Conservation (phyloP, 352 stramenopile genomes). For the Pythium scleroteichum region DNA sequence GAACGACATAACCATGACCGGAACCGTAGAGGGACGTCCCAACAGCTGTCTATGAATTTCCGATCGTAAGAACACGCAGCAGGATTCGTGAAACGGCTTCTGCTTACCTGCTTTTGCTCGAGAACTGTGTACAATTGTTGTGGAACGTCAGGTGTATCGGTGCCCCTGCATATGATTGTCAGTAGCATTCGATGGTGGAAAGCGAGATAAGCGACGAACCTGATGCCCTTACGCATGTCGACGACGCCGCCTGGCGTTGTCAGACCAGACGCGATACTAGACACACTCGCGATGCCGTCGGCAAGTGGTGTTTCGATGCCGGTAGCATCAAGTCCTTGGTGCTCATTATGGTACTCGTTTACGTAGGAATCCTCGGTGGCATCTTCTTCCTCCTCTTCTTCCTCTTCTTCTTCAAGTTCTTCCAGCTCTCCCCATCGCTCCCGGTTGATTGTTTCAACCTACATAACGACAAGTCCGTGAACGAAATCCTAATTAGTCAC, state of each 20-base stretch:
- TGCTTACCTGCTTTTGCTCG: slow-evolving; percentile 67
- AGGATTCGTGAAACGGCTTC: neutral
- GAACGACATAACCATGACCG: slow-evolving; percentile 72
- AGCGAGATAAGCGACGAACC: slow-evolving; percentile 31
- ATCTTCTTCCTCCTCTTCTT: slow-evolving; percentile 48
- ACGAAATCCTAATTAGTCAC: neutral
- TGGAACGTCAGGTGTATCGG: slow-evolving; percentile 54
- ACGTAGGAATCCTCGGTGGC: slow-evolving; percentile 28
- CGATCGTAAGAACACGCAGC: neutral
- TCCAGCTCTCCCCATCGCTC: slow-evolving; percentile 76
- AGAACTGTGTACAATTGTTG: slow-evolving; percentile 82
- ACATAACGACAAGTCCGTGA: neutral
- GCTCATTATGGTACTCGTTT: slow-evolving; percentile 31
- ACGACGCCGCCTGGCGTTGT: slow-evolving; percentile 67
- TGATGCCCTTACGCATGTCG: slow-evolving; percentile 78
- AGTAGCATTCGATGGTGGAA: slow-evolving; percentile 4
- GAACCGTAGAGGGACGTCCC: slow-evolving; percentile 76
- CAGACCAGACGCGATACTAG: slow-evolving; percentile 58
- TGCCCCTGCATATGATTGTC: slow-evolving; percentile 36
- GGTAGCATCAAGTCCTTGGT: slow-evolving; percentile 49
- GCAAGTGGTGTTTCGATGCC: slow-evolving; percentile 56
- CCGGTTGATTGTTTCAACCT: slow-evolving; percentile 54
- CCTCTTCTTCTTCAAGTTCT: slow-evolving; percentile 55
- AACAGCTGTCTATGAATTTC: slow-evolving; percentile 51
- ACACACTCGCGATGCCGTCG: slow-evolving; percentile 60